Base-by-base conservation (phyloP, 495 filamentous ascomycete species). In the Penicillium nucicola region DNA sequence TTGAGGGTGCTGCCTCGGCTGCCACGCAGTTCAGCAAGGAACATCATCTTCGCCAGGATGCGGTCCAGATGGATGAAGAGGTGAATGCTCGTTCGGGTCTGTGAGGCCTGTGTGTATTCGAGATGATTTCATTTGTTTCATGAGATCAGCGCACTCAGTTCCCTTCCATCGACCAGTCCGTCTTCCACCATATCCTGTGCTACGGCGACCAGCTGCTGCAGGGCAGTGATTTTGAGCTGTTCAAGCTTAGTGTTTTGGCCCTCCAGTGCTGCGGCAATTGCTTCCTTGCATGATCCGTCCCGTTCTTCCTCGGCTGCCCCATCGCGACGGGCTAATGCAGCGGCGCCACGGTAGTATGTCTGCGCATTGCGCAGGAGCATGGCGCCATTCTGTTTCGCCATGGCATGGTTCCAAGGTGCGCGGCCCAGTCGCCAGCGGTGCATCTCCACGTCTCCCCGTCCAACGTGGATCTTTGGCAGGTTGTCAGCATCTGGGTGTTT, bases 261-360 rank as follows among this genome's bases (percentile, higher is more conserved):
- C 35, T 65, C 68, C 18, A 78, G 35, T n/a, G 68, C 73, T 39
- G 66, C 66, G 13, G 61, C 74, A 47, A 79, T 65, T 3, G 75
- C 69, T 50, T 77, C 74, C 53, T 73, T 75, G 38, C 62, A 71
- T 4, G 60, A 53, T 12, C 61, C 79, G 25, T 83, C 77, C n/a
- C 57, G 64, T 50, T 74, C 69, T 54, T 79, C 71, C 10, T 78
- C 72, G 4, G 47, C 44, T 3, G 53, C 65, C 38, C 74, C 65
- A 45, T 75, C 69, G 56, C 67, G 61, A 31, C 69, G 61, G 39
- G 73, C 69, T 20, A 83, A 53, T 30, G 67, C 75, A 37, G 72
- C 72, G 1, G 83, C 84, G 22, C 83, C 83, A 34, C 81, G 72
- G 56, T 85, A 88, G 53, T 81, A 87, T 9, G 82, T 79, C 28